These are phyloP conservation scores for Pleurotus giganteus DNA, from an alignment of 768 basidiomycete genomes.

Conservation along the genomic window DNA sequence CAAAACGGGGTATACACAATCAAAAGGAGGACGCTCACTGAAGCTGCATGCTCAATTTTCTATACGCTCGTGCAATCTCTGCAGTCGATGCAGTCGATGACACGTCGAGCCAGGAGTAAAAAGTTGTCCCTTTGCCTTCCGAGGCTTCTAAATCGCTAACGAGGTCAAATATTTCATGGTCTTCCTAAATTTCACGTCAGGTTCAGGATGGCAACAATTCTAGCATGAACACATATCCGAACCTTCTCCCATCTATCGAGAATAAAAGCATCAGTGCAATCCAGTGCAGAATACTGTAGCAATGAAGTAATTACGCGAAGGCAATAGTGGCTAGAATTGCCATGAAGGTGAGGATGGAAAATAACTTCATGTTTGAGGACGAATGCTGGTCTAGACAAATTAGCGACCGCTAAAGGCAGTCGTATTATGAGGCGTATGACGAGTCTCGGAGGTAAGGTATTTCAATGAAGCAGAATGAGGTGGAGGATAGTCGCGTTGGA, in stretches of 20 bases:
- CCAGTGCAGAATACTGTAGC: background rate
- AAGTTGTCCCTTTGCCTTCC: constrained; percentile 93
- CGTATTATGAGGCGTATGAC: background rate
- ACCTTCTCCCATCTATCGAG: constrained; percentile 72
- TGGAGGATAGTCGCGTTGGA: background rate
- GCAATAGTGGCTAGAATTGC: constrained; percentile 51
- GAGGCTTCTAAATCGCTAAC: constrained; percentile 76
- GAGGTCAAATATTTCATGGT: constrained; percentile 95
- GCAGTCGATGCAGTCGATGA: constrained; percentile 65
- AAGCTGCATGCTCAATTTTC: constrained; percentile 84
- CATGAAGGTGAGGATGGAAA: constrained; percentile 44
- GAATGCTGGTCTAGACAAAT: background rate
- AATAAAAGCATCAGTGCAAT: constrained; percentile 9
- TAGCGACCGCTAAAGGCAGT: background rate
- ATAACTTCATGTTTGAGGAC: constrained; percentile 45
- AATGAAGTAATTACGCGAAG: constrained; percentile 51
- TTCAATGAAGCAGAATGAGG: background rate
- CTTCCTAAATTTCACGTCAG: constrained; percentile 53
- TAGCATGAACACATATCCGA: constrained; percentile 6
- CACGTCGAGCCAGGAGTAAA: constrained; percentile 92
- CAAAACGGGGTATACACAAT: constrained; percentile 1
- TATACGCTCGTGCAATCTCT: constrained; percentile 88
- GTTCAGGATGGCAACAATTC: background rate
- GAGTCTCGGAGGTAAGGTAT: background rate
- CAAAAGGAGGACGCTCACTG: constrained; percentile 60